Evolutionary conservation across 352 stramenopile genomes (phyloP), one percentile per base, ranked within the genome.

Genomic region (Phytophthora crassamura): DNA sequence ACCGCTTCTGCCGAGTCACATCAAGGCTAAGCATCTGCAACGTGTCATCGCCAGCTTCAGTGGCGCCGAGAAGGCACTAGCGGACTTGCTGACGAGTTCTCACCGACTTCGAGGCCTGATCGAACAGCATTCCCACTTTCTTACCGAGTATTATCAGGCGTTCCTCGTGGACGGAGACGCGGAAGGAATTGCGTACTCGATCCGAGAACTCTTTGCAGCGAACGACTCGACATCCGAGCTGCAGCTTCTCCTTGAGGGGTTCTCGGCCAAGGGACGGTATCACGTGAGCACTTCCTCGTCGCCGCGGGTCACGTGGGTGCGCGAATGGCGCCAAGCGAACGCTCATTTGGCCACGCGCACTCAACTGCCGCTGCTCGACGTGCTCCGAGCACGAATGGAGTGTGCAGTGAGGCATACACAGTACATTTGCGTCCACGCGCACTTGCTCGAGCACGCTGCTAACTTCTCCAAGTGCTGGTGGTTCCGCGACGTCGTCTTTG

Each of bases 311-410:
- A 63, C 63, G 1, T 90, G 82, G 79, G 64, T 78, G 3, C 79
- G 82, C n/a, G 77, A 90, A 64, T 90, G 82, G 82, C 71, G 79
- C 7, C 82, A 90, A 55, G 58, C 85, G 4, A 87, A 77, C 36
- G 57, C 76, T 5, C 65, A 81, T 38, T 59, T 90, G 7, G 56
- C 51, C 2, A 62, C 33, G 11, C 47, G 33, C 45, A 16, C 25
- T 10, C 45, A 63, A 28, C 20, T 80, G 0, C 64, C 61, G 1
- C 30, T 73, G 4, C 57, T 79, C 4, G 15, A 55, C 8, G 14
- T 62, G 0, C 47, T 88, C 5, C 59, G 62, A 38, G 18, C 15
- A 5, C 64, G 69, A 18, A 75, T 90, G 55, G 75, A 90, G 53
- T 68, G 67, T 11, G 82, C 79, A 5, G 78, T 72, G 6, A 49